Base-by-base conservation (phyloP, 2,329 filamentous ascomycete species). In the Arthroderma uncinatum region DNA sequence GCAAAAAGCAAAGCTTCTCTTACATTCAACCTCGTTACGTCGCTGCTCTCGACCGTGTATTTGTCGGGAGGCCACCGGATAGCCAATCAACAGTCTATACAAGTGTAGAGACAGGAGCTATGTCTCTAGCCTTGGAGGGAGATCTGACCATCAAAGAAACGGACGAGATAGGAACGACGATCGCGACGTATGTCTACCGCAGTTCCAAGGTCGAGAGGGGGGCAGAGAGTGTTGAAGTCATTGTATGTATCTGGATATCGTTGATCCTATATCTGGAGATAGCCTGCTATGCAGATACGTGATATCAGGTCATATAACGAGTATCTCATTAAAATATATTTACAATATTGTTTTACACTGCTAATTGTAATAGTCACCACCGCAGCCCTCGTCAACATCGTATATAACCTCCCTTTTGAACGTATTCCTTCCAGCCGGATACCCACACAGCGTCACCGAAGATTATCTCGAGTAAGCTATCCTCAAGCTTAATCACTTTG, bases 391-490 rank as follows among this genome's bases (percentile, higher is more conserved):
- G 30, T 34, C 60, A 5, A 61, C 60, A 33, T 56, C 60, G 10
- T 58, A 71, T 25, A 19, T 65, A 67, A 62, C 71, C 71, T 63
- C 69, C 62, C 61, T 82, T 1, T 68, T 90, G 42, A 84, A 89
- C 63, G 81, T 91, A 28, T 95, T 95, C 67, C 78, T 95, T 0
- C 91, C 91, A 0, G 84, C 87, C 1, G 90, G 90, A n/a, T 96
- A 86, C 70, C 91, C 90, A 0, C 82, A 90, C 63, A 93, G 85
- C 53, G 91, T 96, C 30, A 92, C 86, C 1, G 76, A 82, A 12
- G 90, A 96, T 71, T 96, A 96, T 71, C 76, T 89, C 3, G 78
- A 85, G 74, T 94, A 9, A 48, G 44, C 25, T 48, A 8, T 44
- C 9, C n/a, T 14, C 3, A 58, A 62, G 65, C 40, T 64, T n/a